Evolutionary conservation across 176 grass and related monocot genomes (phyloP), one percentile per base, ranked within the genome.

Genomic region (Areca catechu): DNA sequence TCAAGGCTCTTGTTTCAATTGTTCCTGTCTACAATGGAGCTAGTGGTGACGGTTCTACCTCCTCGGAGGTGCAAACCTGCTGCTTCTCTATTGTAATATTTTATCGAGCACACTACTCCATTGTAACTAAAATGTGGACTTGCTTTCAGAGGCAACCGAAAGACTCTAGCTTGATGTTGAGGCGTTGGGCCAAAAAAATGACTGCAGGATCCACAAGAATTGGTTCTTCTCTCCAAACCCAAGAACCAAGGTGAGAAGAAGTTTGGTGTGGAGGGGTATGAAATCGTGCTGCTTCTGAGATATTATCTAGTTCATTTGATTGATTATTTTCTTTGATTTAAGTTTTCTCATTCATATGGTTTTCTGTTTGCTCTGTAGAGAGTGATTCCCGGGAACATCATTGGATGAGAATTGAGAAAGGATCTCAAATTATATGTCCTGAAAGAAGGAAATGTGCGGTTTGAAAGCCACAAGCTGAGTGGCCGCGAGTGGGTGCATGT

Each of bases 181-280:
- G 68, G 71, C 79, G 85, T 30, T 95, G 90, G 90, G 85, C 90
- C 62, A 89, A 85, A 15, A 95, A 95, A 66, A 95, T 86, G 79
- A 57, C 66, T 49, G 85, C 79, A 21, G 85, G 82, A 29, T 95
- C 85, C 5, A 86, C 82, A 34, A 89, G 86, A 83, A 89, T 86
- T 76, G 82, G 90, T 0, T 0, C 82, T 79, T 0, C 82, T 86
- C 15, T 95, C 85, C 24, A 89, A 86, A 12, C 86, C 90, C 0
- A 95, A 95, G 30, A 78, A 89, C 63, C 51, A 86, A 30, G 90
- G 90, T 71, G 90, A 86, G 16, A 95, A 95, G 79, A 95, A 95
- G 50, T 95, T 89, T 52, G 90, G 90, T 7, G 85, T 82, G 64
- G 90, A 89, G 82, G 85, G 80, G 76, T 3, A 55, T 12, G 48